A percentile compares a stretch with the other conserved stretches of the same genome.
Conservation (phyloP, 345 rosid species). For the Euphorbia peplus region DNA sequence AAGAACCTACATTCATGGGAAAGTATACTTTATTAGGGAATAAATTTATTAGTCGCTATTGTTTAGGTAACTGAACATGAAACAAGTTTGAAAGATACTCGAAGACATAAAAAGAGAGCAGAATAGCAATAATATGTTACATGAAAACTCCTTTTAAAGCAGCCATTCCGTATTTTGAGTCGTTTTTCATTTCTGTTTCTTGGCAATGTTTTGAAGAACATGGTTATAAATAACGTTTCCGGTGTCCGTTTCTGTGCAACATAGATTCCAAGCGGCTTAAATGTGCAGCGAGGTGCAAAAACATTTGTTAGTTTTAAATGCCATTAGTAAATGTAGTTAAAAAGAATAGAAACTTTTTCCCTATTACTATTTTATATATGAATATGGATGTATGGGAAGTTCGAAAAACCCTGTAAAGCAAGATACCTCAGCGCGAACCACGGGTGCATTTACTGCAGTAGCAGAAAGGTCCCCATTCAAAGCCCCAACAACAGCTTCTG, state of each 20-base stretch:
- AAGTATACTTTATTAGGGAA: neutral
- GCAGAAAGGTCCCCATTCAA: constrained; percentile 26
- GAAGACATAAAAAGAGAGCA: neutral
- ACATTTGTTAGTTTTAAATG: too few species aligned
- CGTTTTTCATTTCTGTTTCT: too few species aligned
- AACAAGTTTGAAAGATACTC: neutral
- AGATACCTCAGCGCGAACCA: constrained; percentile 27
- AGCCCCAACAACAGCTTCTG: constrained; percentile 24
- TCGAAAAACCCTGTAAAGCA: too few species aligned
- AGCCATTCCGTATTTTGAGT: too few species aligned
- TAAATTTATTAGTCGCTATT: neutral
- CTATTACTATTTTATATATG: neutral
- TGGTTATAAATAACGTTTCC: too few species aligned
- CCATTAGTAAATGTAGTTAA: too few species aligned
- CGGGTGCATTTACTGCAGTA: constrained; percentile 28
- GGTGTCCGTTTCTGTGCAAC: too few species aligned
- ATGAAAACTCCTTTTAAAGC: too few species aligned
- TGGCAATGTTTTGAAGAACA: too few species aligned
- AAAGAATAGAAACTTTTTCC: neutral
- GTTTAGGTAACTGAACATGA: neutral
- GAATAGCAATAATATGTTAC: neutral
- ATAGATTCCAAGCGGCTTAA: neutral
- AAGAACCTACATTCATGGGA: constrained; percentile 15
- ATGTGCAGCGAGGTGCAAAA: neutral
- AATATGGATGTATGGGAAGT: neutral